Evolutionary conservation across 2,329 filamentous ascomycete species (phyloP).

Genomic region (Aspergillus ochraceoroseus): DNA sequence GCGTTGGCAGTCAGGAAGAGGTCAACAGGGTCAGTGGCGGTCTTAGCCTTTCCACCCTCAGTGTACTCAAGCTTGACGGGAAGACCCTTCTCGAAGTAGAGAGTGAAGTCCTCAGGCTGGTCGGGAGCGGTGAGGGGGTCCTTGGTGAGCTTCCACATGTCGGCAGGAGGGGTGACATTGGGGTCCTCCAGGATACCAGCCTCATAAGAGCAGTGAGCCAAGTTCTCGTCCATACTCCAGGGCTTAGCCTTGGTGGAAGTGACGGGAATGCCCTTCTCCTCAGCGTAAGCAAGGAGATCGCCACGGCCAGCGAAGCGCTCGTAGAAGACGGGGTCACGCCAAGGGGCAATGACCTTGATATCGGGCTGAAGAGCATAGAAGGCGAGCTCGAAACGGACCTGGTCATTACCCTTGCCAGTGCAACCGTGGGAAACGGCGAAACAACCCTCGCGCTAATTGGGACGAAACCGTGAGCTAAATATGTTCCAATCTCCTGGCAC

Average conservation of each 20-base stretch:
- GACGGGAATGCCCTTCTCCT: slow-evolving; percentile 46
- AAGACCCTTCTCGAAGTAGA: slow-evolving; percentile 70
- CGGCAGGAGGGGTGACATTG: slow-evolving; percentile 60
- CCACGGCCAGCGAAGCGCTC: slow-evolving; percentile 47
- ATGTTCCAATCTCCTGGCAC: background rate
- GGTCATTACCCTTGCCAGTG: slow-evolving; percentile 49
- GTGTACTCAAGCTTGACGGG: slow-evolving; percentile 61
- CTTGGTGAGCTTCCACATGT: slow-evolving; percentile 70
- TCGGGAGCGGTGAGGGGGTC: slow-evolving; percentile 67
- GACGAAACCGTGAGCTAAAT: too few species aligned
- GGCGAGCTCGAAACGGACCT: slow-evolving; percentile 49
- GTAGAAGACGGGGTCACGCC: slow-evolving; percentile 48
- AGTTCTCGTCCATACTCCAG: slow-evolving; percentile 55
- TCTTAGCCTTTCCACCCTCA: slow-evolving; percentile 50
- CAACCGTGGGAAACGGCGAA: slow-evolving; percentile 44
- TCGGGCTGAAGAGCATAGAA: slow-evolving; percentile 48
- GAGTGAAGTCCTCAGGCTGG: slow-evolving; percentile 64
- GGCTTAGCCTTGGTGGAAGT: slow-evolving; percentile 48
- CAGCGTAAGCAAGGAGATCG: slow-evolving; percentile 48
- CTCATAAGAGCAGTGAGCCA: slow-evolving; percentile 69
- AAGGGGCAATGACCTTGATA: slow-evolving; percentile 49
- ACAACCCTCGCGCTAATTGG: slow-evolving; percentile 41
- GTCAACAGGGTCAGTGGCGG: slow-evolving; percentile 60
- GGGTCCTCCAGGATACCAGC: slow-evolving; percentile 59
- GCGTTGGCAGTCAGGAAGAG: slow-evolving; percentile 68